Evolutionary conservation across 2,329 filamentous ascomycete species (phyloP).

Genomic region (Ophiostoma piceae): DNA sequence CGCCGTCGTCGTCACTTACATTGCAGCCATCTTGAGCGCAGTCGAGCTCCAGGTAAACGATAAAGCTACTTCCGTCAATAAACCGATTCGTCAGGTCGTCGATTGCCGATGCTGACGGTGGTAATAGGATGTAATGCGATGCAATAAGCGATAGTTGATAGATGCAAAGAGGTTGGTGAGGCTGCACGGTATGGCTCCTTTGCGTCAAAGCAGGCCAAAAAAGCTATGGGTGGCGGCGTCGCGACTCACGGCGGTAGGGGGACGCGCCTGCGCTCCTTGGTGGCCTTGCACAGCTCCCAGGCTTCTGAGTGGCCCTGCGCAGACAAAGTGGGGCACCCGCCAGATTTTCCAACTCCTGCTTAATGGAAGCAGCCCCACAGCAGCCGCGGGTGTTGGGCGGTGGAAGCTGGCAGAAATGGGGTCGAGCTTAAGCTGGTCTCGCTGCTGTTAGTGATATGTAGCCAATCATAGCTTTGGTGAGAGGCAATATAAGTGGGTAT

Average conservation of each 20-base stretch:
- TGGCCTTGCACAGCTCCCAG: not conserved
- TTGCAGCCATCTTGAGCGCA: conserved; percentile 8
- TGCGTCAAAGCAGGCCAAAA: not conserved
- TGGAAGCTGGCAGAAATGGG: not conserved
- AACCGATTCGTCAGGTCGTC: not conserved
- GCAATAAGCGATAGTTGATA: not conserved
- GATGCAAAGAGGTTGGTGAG: not conserved
- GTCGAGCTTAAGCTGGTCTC: not conserved
- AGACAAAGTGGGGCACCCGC: not conserved
- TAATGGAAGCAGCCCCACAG: not conserved
- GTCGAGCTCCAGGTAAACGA: not conserved
- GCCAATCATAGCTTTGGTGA: not conserved
- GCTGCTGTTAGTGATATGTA: not conserved
- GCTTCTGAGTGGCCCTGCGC: not conserved
- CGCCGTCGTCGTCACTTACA: conserved; percentile 2
- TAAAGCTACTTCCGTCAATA: not conserved
- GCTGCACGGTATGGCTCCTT: not conserved
- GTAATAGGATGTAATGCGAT: not conserved
- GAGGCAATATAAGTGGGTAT: not conserved
- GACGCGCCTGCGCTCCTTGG: conserved; percentile 7
- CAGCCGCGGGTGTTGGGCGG: not conserved
- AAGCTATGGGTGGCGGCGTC: conserved; percentile 1
- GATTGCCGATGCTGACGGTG: not conserved
- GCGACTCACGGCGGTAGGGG: conserved; percentile 8
- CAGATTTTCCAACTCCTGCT: not conserved